Evolutionary conservation across 805 yeast species (phyloP), one percentile per base, ranked within the genome.

Genomic region (Candida mattraensis): DNA sequence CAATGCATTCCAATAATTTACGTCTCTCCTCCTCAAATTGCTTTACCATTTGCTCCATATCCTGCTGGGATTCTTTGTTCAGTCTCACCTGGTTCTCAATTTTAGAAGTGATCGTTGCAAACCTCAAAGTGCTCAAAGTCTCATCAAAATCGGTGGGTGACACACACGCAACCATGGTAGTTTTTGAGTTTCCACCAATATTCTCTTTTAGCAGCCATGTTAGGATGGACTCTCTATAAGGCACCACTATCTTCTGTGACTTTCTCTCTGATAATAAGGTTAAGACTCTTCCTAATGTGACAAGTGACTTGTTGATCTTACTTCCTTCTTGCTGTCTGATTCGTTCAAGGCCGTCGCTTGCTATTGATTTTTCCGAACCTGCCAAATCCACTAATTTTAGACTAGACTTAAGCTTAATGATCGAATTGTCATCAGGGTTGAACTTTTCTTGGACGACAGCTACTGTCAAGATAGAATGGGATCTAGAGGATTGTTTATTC

Each of bases 131-230:
- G 25, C 85, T 82, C 47, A 79, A 56, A 0, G 87, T 79, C 50
- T 86, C 95, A 14, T 84, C 89, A 56, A 76, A 81, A 50, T 83
- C 91, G 12, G 77, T 64, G 0, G 93, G 91, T 0, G 93, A 81
- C 0, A 86, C 66, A 58, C 95, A 85, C 14, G 89, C 89, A n/a
- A 86, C 69, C 93, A 86, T 84, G n/a, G 81, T 79, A 1, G 91
- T 87, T 50, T 81, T 83, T 16, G 88, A 80, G 54, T 86, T 86
- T 1, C 95, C 95, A 1, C 89, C 86, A 25, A 86, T 64, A 40
- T 77, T 78, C 47, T 84, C 91, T 51, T 80, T 80, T 44, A 86
- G 64, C 2, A 86, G 62, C 76, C 89, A 82, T 0, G 95, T 86
- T 35, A 86, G 62, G 0, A 72, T 67, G 0, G 94, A 83, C 47